Conservation (phyloP, 352 stramenopile genomes). For the Pythium guiyangense region DNA sequence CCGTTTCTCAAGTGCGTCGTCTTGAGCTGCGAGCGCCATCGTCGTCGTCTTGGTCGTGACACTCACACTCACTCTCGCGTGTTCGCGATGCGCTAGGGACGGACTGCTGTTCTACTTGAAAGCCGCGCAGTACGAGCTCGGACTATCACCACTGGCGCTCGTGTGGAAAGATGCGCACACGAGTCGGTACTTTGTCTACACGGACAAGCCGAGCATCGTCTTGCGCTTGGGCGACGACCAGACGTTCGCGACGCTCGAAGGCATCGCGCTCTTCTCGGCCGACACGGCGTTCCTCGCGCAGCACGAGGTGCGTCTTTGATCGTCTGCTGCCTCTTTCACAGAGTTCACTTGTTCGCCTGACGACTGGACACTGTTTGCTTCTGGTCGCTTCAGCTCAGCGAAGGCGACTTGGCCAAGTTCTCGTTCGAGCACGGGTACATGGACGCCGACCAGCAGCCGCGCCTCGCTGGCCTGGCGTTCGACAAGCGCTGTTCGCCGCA, state of each 20-base stretch:
- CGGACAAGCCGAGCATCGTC: constrained; percentile 69
- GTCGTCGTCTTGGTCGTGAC: background rate
- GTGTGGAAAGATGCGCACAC: constrained; percentile 88
- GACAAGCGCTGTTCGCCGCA: constrained; percentile 77
- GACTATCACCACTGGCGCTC: constrained; percentile 79
- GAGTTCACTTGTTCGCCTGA: too few species aligned
- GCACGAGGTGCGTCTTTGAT: constrained; percentile 63
- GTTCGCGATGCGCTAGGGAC: constrained; percentile 41
- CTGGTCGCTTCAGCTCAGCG: constrained; percentile 44
- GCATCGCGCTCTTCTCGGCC: constrained; percentile 47
- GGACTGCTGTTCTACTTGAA: constrained; percentile 90
- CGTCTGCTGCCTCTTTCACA: too few species aligned
- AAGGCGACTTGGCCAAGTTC: constrained; percentile 79
- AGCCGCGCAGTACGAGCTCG: constrained; percentile 85
- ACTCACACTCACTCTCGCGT: constrained; percentile 3
- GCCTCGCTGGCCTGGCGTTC: constrained; percentile 54
- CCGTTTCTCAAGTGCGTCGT: constrained; percentile 79
- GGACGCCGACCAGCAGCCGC: constrained; percentile 34
- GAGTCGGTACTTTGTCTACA: constrained; percentile 78
- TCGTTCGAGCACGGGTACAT: constrained; percentile 64
- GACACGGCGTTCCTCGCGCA: constrained; percentile 46
- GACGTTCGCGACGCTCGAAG: constrained; percentile 69
- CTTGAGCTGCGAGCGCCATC: too few species aligned
- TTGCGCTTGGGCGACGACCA: constrained; percentile 43
- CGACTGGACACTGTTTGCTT: too few species aligned